These are phyloP conservation scores for Maudiozyma humilis DNA, from an alignment of 1,139 yeast species.

Conservation along the genomic window DNA sequence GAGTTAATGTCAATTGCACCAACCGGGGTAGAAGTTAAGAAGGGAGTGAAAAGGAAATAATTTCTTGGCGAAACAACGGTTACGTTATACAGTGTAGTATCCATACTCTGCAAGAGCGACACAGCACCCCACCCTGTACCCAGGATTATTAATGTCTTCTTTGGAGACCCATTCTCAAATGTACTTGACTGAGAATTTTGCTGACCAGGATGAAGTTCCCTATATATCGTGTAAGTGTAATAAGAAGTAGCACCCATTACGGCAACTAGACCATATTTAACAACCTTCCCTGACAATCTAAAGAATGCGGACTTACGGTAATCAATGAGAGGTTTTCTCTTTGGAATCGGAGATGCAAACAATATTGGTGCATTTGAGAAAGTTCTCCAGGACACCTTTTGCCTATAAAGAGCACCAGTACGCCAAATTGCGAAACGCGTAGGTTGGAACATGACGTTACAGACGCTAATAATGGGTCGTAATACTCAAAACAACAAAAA, in stretches of 20 bases:
- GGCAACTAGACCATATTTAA: constrained; percentile 35
- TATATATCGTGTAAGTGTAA: constrained; percentile 48
- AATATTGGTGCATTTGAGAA: too few relatives aligned
- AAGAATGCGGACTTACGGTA: neutral
- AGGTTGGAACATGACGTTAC: too few relatives aligned
- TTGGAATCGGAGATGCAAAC: neutral
- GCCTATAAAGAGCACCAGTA: too few relatives aligned
- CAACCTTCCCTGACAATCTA: constrained; percentile 22
- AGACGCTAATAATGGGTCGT: too few relatives aligned
- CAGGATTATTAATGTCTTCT: constrained; percentile 79
- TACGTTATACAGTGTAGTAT: constrained; percentile 79
- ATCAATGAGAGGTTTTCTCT: neutral
- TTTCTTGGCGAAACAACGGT: constrained; percentile 88
- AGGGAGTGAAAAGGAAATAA: constrained; percentile 88
- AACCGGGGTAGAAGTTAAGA: constrained; percentile 88
- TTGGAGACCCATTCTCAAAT: constrained; percentile 61
- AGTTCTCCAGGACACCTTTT: too few relatives aligned
- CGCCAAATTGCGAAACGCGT: too few relatives aligned
- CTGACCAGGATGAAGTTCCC: constrained; percentile 52
- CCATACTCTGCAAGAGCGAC: constrained; percentile 72
- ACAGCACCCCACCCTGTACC: constrained; percentile 96
- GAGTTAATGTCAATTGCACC: constrained; percentile 89
- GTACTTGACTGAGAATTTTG: constrained; percentile 54
- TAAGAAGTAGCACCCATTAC: constrained; percentile 40
- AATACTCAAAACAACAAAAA: too few relatives aligned